These are phyloP conservation scores for Pyronema domesticum DNA, from an alignment of 495 filamentous ascomycete genomes.

Conservation along the genomic window DNA sequence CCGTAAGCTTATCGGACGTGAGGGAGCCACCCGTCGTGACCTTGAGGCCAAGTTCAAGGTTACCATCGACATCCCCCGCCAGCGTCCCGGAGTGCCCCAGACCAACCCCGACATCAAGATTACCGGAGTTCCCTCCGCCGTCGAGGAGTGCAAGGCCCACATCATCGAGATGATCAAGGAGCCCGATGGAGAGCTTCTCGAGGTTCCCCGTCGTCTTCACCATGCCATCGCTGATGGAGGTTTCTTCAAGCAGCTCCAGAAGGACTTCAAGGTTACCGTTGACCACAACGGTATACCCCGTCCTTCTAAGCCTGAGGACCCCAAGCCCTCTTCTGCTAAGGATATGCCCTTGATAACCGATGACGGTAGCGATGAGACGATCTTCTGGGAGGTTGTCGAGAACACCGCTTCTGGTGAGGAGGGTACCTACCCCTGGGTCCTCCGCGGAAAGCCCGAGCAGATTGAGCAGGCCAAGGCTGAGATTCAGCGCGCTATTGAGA, in stretches of 20 bases:
- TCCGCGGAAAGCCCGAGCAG: slow-evolving; percentile 58
- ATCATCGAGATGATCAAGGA: slow-evolving; percentile 66
- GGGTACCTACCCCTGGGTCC: slow-evolving; percentile 77
- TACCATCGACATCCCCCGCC: slow-evolving; percentile 72
- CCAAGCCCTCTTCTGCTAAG: slow-evolving; percentile 30
- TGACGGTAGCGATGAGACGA: slow-evolving; percentile 43
- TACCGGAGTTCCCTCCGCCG: slow-evolving; percentile 53
- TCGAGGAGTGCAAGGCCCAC: slow-evolving; percentile 71
- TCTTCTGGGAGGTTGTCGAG: slow-evolving; percentile 69
- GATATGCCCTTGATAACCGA: slow-evolving; percentile 80
- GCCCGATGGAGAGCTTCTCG: slow-evolving; percentile 67
- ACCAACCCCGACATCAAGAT: slow-evolving; percentile 59
- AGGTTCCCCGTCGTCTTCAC: slow-evolving; percentile 63
- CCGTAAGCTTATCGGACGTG: slow-evolving; percentile 74
- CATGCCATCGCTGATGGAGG: slow-evolving; percentile 76
- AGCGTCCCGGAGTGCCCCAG: slow-evolving; percentile 46
- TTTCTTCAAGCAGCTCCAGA: slow-evolving; percentile 73
- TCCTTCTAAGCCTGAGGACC: slow-evolving; percentile 44
- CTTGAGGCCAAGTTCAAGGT: slow-evolving; percentile 85
- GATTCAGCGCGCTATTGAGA: slow-evolving; percentile 50
- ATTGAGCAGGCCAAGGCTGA: slow-evolving; percentile 58
- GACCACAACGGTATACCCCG: slow-evolving; percentile 66
- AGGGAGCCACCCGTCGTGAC: slow-evolving; percentile 63
- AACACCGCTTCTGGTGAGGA: slow-evolving; percentile 35
- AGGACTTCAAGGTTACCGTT: slow-evolving; percentile 68